Percentiles rank a stretch among this genome's conserved stretches.
phyloP scores from a whole-genome alignment of 1,139 yeast genomes.

The Saccharomycopsis hybrid region DNA sequence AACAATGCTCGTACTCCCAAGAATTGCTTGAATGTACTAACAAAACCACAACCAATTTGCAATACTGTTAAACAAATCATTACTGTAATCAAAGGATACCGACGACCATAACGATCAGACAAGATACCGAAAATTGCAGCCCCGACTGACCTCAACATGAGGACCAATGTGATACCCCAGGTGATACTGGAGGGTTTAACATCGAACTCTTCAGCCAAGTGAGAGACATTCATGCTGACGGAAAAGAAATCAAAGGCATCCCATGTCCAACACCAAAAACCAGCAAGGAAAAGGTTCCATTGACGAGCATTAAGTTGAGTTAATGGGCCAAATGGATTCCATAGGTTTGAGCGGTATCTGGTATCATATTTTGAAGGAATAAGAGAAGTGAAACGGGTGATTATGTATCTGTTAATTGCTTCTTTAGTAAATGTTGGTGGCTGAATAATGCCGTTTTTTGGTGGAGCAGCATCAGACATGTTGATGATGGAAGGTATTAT shows the following conservation, averaged over 20 bases:
- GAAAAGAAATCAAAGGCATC: slow-evolving; percentile 77
- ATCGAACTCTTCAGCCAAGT: slow-evolving; percentile 48
- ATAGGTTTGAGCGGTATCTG: slow-evolving; percentile 7
- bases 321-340: slow-evolving; percentile 50
- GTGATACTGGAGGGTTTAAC: slow-evolving; percentile 49
- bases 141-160: slow-evolving; percentile 77
- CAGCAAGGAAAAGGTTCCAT: slow-evolving; percentile 59
- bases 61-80: slow-evolving; percentile 47
- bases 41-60: slow-evolving; percentile 71
- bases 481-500: too few relatives aligned
- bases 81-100: slow-evolving; percentile 58
- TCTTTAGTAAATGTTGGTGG: slow-evolving; percentile 4
- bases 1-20: slow-evolving; percentile 63
- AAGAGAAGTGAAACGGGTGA: slow-evolving; percentile 15
- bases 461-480: too few relatives aligned
- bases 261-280: slow-evolving; percentile 71
- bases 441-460: background rate
- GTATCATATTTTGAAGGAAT: slow-evolving; percentile 12
- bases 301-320: slow-evolving; percentile 39
- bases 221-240: slow-evolving; percentile 53
- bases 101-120: slow-evolving; percentile 67
- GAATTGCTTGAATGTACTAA: slow-evolving; percentile 55
- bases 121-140: slow-evolving; percentile 65
- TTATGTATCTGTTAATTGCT: slow-evolving; percentile 7
- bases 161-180: slow-evolving; percentile 77